Evolutionary conservation across 495 filamentous ascomycete species (phyloP), one percentile per base, ranked within the genome.

Genomic region (Evernia prunastri): DNA sequence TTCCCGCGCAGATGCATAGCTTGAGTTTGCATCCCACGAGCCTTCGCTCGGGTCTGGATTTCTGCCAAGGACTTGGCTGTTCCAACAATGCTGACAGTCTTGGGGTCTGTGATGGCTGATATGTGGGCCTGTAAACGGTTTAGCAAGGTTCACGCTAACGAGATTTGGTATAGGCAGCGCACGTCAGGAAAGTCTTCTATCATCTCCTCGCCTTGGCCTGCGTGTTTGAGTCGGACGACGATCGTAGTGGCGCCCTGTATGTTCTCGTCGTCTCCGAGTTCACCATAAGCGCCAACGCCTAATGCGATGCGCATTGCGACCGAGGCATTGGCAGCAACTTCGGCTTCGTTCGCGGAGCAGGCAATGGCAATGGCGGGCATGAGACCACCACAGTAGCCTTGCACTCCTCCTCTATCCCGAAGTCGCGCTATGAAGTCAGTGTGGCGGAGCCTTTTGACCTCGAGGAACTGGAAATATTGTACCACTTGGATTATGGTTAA

Each of bases 391-490:
- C 72, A 74, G 40, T 69, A 74, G 15, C 72, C 72, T 57, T 72
- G 72, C 3, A 67, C 45, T 20, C 71, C 72, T 2, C 69, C 72
- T 29, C 64, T 47, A 15, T 45, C 33, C 12, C 61, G 33, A 20
- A 66, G 58, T 33, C n/a, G 35, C 27, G 36, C 51, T 23, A 67
- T n/a, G 27, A 67, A 59, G 18, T 67, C 65, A 15, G 2, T 9
- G 40, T 67, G 65, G 12, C 40, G 27, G 23, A 67, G 33, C 17
- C 25, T 60, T 42, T 64, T 58, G 40, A 60, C 56, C 9, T 71
- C 64, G 4, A 76, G 69, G 59, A 70, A 75, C 35, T 71, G 67
- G 25, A 73, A 69, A 57, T 73, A 76, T 53, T 75, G 74, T 17
- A 60, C 60, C 7, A 69, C 66, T 61, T 76, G 74, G 40, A 74